A percentile compares a stretch with the other conserved stretches of the same genome.
phyloP scores from a whole-genome alignment of 345 rosid genomes.

The Aegle marmelos region DNA sequence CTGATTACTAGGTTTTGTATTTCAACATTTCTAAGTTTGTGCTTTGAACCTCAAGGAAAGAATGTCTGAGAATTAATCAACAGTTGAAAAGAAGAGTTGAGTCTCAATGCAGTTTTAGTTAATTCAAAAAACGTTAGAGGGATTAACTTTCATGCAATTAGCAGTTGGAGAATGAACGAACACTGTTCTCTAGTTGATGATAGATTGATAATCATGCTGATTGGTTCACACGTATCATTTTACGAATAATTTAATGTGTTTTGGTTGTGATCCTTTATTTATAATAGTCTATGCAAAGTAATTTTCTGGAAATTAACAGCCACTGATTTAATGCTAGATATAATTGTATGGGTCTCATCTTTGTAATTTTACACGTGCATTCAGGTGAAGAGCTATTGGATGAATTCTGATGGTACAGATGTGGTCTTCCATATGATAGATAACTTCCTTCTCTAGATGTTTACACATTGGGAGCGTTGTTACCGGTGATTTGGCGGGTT shows the following conservation, averaged over 20 bases:
- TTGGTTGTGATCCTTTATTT: not conserved
- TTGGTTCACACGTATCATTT: not conserved
- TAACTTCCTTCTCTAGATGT: conserved; percentile 63
- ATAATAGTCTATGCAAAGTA: not conserved
- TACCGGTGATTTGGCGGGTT: conserved; percentile 10
- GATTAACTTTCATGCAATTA: not conserved
- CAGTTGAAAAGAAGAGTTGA: not conserved
- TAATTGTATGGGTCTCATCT: not conserved
- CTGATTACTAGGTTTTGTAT: not conserved
- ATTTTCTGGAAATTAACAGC: not conserved
- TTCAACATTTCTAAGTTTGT: not conserved
- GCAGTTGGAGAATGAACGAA: not conserved
- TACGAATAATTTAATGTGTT: not conserved
- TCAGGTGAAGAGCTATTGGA: conserved; percentile 90
- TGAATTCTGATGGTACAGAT: conserved; percentile 90
- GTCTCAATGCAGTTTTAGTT: not conserved
- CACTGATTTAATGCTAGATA: not conserved
- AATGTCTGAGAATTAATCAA: not conserved
- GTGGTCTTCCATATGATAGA: conserved; percentile 90
- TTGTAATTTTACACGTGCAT: conserved; percentile 6
- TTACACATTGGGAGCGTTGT: not conserved
- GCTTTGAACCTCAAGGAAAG: not conserved
- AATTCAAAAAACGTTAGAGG: not conserved
- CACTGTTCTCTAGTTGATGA: not conserved
- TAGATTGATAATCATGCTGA: not conserved